Conservation (phyloP, 1,139 yeast genomes). For the Citeromyces hawaiiensis region DNA sequence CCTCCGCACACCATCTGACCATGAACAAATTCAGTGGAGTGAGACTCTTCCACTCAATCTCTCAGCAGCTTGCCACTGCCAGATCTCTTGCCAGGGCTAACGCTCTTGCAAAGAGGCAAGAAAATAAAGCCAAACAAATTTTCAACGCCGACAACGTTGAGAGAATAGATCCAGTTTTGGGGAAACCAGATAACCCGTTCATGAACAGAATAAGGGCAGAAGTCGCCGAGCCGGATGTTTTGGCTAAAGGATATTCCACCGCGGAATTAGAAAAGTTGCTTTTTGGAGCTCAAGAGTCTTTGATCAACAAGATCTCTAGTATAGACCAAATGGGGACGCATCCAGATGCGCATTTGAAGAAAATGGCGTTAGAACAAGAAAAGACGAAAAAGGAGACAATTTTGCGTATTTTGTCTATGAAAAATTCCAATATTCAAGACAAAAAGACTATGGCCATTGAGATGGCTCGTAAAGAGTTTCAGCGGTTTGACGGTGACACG, state of each 20-base stretch:
- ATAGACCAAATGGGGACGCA: conserved; percentile 15
- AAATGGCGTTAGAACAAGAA: conserved; percentile 7
- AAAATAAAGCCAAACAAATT: conserved; percentile 14
- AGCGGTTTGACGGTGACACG: conserved; percentile 78
- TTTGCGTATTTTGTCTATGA: conserved; percentile 58
- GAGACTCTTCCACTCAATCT: neutral
- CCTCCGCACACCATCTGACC: neutral
- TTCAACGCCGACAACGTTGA: conserved; percentile 10
- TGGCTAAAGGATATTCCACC: conserved; percentile 46
- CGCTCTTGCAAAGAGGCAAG: conserved; percentile 13
- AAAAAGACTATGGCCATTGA: conserved; percentile 42
- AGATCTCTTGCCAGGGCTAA: neutral
- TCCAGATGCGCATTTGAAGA: conserved; percentile 12
- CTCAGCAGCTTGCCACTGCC: neutral
- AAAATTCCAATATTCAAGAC: conserved; percentile 53
- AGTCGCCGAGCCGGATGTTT: conserved; percentile 42
- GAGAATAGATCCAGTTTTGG: conserved; percentile 68
- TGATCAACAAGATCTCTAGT: conserved; percentile 23
- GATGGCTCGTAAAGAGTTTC: conserved; percentile 68
- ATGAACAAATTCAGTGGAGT: conserved; percentile 1
- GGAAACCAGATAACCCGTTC: conserved; percentile 56
- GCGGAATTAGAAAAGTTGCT: conserved; percentile 63
- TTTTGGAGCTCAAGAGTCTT: conserved; percentile 64
- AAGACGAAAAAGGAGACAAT: conserved; percentile 52
- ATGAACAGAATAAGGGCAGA: conserved; percentile 54